Evolutionary conservation across 169 alveolate genomes (phyloP).

Genomic region (Sarcocystis neurona): DNA sequence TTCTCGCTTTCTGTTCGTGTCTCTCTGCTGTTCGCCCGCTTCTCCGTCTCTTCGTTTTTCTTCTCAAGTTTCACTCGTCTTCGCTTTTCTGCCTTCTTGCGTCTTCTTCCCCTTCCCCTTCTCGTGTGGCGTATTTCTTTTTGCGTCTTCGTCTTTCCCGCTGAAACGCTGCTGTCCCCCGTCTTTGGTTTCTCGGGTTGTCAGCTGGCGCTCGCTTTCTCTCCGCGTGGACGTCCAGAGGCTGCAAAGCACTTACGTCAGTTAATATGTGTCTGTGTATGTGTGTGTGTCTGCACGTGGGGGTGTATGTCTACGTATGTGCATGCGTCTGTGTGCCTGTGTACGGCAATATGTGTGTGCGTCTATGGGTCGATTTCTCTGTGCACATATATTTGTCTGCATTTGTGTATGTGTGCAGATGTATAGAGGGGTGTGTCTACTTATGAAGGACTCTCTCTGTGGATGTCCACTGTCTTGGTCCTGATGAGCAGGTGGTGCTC

Average conservation of each 20-base stretch:
- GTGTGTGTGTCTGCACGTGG: not conserved
- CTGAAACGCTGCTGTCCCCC: no score
- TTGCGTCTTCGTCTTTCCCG: no score
- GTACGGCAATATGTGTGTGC: not conserved
- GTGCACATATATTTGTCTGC: conserved; percentile 1
- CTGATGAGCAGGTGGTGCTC: no score
- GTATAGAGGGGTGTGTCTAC: not conserved
- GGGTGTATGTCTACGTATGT: not conserved
- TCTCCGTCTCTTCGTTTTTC: not conserved
- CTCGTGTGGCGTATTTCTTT: no score
- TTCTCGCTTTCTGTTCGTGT: not conserved
- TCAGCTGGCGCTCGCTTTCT: no score
- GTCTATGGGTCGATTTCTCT: not conserved
- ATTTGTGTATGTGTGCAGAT: not conserved
- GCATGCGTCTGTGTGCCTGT: not conserved
- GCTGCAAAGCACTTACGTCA: not conserved
- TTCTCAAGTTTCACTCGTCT: not conserved
- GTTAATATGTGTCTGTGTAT: not conserved
- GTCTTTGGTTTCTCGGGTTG: no score
- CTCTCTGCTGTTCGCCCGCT: not conserved
- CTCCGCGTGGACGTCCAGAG: no score
- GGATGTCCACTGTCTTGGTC: not conserved
- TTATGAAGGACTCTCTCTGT: not conserved
- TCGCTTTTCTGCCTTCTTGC: no score
- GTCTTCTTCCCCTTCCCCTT: no score